Evolutionary conservation across 2,329 filamentous ascomycete species (phyloP).

Genomic region (Harringtonia aguacate): DNA sequence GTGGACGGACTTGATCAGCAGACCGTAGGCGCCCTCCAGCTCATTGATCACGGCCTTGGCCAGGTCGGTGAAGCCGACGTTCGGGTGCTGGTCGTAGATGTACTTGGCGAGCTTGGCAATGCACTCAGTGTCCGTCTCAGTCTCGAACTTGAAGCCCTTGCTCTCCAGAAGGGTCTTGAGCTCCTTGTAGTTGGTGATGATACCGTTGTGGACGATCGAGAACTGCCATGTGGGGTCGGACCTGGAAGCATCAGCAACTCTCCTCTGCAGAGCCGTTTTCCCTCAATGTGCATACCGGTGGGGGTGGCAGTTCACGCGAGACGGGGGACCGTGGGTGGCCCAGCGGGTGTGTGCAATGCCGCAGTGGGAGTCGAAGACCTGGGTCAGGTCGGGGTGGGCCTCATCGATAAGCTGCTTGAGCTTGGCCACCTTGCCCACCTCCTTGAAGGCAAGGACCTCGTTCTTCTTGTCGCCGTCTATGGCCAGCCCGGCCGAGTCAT

Average conservation of each 20-base stretch:
- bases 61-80: conserved; percentile 90
- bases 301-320: conserved; percentile 93
- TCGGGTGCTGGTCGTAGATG: conserved; percentile 88
- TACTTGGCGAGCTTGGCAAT: conserved; percentile 99
- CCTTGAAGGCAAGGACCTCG: conserved; percentile 94
- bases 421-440: conserved; percentile 98
- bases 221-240: conserved; percentile 96
- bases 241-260: conserved; percentile 30
- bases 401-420: conserved; percentile 86
- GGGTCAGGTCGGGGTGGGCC: conserved; percentile 72
- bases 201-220: conserved; percentile 96
- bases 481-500: conserved; percentile 93
- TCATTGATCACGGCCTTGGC: conserved; percentile 98
- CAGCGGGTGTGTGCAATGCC: conserved; percentile 98
- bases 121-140: conserved; percentile 97
- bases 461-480: conserved; percentile 98
- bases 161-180: conserved; percentile 81
- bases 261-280: no score
- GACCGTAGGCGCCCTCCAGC: conserved; percentile 93
- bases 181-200: conserved; percentile 99
- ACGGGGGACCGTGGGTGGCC: conserved; percentile 95
- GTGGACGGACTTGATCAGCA: conserved; percentile 96
- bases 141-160: conserved; percentile 99
- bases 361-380: conserved; percentile 95
- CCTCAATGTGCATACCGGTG: conserved; percentile 58